Base-by-base conservation (phyloP, 768 basidiomycete genomes). In the Cytidiella melzeri region DNA sequence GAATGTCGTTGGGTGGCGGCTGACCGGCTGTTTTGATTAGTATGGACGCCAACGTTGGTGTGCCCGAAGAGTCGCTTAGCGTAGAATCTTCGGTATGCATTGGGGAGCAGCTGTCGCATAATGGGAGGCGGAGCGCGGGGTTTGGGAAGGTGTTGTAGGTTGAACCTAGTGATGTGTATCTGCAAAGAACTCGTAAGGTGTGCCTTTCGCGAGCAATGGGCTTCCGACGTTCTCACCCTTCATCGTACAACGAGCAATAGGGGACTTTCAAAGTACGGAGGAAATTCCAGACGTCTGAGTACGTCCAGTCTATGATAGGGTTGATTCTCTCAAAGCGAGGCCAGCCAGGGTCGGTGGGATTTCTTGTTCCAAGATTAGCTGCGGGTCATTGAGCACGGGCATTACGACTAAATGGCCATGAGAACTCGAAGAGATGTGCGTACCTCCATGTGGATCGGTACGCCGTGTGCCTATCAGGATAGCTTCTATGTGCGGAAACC, bases 111-210 rank as follows among this genome's bases (percentile, higher is more conserved):
- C 37, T 51, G 2, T 47, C 38, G 53, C 58, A 59, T 1, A 44
- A 37, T n/a, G 56, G 47, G 27, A 48, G 46, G 40, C 63, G 70
- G 3, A 97, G 79, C 1, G 89, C 83, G 2, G 95, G 94, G 60
- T 98, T 98, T 0, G 84, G 92, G 63, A 84, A 86, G 0, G 96
- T 98, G 68, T 98, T 96, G 68, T 81, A 90, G 6, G 87, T 92
- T 10, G 94, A 96, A 15, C 96, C 95, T 18, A 99, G 80, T 4
- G 95, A 97, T 2, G 96, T 99, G 67, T 95, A 99, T n/a, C 93
- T 95, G 55, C 6, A 11, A 40, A n/a, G n/a, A n/a, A 27, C 28
- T 7, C 19, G 34, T 25, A 40, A 52, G 34, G 46, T 20, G 37
- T 3, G 43, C 41, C 19, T 42, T 28, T 9, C n/a, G 38, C 12